Percentiles rank a stretch among this genome's conserved stretches.
Evolutionary conservation across 2,329 filamentous ascomycete species (phyloP).

Genomic region (Xylariaceae sp.): DNA sequence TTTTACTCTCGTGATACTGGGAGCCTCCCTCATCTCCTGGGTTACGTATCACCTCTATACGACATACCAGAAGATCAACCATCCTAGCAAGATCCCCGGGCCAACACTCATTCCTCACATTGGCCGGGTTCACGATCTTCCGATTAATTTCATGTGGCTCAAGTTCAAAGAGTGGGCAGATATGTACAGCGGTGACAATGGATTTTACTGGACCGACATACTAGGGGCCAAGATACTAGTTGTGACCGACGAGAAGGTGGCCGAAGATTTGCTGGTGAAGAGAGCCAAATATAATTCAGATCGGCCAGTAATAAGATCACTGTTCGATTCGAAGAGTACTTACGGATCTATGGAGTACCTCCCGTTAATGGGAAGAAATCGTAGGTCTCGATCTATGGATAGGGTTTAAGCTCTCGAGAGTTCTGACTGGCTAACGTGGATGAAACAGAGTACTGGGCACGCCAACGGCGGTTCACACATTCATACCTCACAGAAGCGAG

Average conservation of each 20-base stretch:
- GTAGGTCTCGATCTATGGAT: conserved; percentile 32
- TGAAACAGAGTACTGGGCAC: conserved; percentile 53
- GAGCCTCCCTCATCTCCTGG: conserved; percentile 20
- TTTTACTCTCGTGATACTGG: conserved; percentile 22
- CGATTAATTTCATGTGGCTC: conserved; percentile 48
- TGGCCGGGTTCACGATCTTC: conserved; percentile 43
- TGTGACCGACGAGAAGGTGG: conserved; percentile 48
- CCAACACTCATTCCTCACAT: conserved; percentile 33
- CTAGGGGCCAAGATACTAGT: conserved; percentile 37
- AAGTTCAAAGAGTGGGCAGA: conserved; percentile 43
- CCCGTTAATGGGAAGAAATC: conserved; percentile 52
- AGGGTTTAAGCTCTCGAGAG: neutral
- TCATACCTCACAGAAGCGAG: conserved; percentile 42
- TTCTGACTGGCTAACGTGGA: conserved; percentile 3
- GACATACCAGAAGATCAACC: conserved; percentile 30
- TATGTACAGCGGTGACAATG: conserved; percentile 25
- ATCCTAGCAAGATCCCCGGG: conserved; percentile 28
- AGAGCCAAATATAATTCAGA: conserved; percentile 50
- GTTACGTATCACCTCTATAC: conserved; percentile 25
- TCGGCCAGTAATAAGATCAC: conserved; percentile 42
- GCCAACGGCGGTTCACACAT: conserved; percentile 50
- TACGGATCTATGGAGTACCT: conserved; percentile 54
- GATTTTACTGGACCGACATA: conserved; percentile 34
- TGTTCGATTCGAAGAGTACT: conserved; percentile 52
- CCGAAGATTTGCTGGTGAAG: conserved; percentile 50